Evolutionary conservation across 164 flowering plant genomes (phyloP), one percentile per base, ranked within the genome.

Genomic region (Piper betle): DNA sequence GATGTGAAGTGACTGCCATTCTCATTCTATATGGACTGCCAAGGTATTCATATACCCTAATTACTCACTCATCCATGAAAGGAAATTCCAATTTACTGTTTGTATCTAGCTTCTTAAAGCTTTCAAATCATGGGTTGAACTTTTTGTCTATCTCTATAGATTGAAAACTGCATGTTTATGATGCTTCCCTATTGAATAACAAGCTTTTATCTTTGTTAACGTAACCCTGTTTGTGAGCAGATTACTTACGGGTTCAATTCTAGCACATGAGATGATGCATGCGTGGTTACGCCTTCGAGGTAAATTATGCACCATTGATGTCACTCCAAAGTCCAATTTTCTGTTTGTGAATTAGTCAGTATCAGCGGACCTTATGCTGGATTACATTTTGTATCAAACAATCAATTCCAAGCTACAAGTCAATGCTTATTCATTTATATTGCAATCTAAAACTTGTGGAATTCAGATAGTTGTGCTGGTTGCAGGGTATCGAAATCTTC

Each of bases 21-120:
- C 96, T 94, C 60, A 78, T 94, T 66, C 74, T 94, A 54, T 91
- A 78, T 75, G 97, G 99, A 61, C 97, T 94, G 13, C 99, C 99
- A 17, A 94, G 99, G 99, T 93, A 79, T 20, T 48, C 39, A 58
- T 37, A 4, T 59, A 41, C 41, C 33, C 33, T 25, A 25, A 25
- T 25, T 25, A 25, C 33, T 25, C 33, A 25, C 33, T 25, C 33
- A 25, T 25, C 33, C 33, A 25, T 25, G 33, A 25, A 25, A 25
- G 33, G 33, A 25, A 25, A 25, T 5, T 66, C 18, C 38, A 6
- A 33, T 17, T 6, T 12, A 53, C 2, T 40, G 18, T 40, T 66
- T n/a, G 37, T 15, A 55, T 33, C 6, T 25, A 2, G 33, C 33
- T 25, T 25, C 33, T 25, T 25, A 25, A 25, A 25, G 33, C 33